Evolutionary conservation across 805 yeast species (phyloP).

Genomic region (Candida endomychidarum): DNA sequence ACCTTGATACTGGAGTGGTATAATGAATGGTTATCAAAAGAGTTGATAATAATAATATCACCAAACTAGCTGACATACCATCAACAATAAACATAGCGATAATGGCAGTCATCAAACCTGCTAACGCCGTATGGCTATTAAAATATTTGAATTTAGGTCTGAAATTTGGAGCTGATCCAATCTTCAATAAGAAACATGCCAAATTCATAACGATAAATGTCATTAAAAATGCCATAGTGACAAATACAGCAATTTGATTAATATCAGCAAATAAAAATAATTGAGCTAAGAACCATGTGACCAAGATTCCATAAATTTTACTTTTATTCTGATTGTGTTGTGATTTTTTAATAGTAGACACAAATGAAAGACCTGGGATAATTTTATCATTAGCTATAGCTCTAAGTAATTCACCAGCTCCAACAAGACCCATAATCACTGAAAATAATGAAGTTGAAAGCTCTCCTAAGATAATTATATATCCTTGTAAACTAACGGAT

Average conservation of each 20-base stretch:
- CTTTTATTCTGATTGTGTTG: conserved; percentile 46
- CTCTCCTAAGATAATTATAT: conserved; percentile 82
- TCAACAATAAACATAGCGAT: conserved; percentile 94
- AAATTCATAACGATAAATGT: conserved; percentile 92
- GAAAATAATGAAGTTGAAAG: conserved; percentile 88
- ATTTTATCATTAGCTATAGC: conserved; percentile 90
- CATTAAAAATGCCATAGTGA: conserved; percentile 96
- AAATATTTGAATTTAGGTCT: conserved; percentile 93
- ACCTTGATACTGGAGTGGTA: conserved; percentile 89
- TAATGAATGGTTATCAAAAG: conserved; percentile 82
- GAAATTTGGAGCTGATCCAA: conserved; percentile 97
- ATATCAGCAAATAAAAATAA: conserved; percentile 84
- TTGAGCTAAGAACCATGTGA: conserved; percentile 84
- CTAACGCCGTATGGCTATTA: conserved; percentile 74
- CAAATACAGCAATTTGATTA: conserved; percentile 90
- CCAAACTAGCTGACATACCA: conserved; percentile 79
- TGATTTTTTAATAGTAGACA: conserved; percentile 45
- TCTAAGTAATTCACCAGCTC: conserved; percentile 87
- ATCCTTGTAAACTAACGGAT: conserved; percentile 67
- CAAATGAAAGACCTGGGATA: conserved; percentile 71
- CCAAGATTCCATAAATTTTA: conserved; percentile 63
- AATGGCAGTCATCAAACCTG: conserved; percentile 69
- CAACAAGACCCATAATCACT: conserved; percentile 91
- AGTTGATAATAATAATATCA: conserved; percentile 62
- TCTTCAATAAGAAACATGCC: conserved; percentile 84